A percentile compares a stretch with the other conserved stretches of the same genome.
Conservation (phyloP, 192 early-diverging fungal genomes). For the Cetraspora pellucida region DNA sequence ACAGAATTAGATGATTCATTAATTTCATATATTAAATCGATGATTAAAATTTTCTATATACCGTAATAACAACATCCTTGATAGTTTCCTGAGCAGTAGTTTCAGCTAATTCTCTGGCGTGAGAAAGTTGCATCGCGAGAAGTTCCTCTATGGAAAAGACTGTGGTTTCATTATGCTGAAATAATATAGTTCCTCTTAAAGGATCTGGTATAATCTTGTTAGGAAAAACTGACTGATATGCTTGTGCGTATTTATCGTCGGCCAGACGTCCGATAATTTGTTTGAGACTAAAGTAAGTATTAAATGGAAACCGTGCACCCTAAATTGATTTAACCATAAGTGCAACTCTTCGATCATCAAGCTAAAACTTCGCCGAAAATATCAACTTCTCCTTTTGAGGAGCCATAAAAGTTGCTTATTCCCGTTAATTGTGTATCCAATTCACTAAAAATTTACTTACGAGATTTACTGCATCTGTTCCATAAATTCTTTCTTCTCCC, state of each 20-base stretch:
- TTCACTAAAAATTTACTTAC: slow-evolving; percentile 41
- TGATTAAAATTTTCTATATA: slow-evolving; percentile 40
- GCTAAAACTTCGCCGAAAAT: too few species aligned
- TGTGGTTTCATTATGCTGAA: slow-evolving; percentile 61
- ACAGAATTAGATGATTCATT: not conserved
- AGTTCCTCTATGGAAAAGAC: slow-evolving; percentile 82
- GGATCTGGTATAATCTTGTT: slow-evolving; percentile 78
- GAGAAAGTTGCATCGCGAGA: slow-evolving; percentile 89
- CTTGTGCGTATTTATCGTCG: slow-evolving; percentile 67
- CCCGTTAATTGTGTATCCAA: not conserved
- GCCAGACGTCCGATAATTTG: slow-evolving; percentile 78
- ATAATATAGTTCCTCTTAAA: slow-evolving; percentile 66
- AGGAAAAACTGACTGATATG: slow-evolving; percentile 75
- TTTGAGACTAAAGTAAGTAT: slow-evolving; percentile 84
- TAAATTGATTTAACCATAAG: slow-evolving; percentile 39
- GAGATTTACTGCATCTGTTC: slow-evolving; percentile 80
- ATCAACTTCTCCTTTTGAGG: too few species aligned
- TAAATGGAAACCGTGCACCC: slow-evolving; percentile 80
- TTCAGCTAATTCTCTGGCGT: slow-evolving; percentile 85
- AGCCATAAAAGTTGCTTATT: not conserved
- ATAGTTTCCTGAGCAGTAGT: slow-evolving; percentile 73
- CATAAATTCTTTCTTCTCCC: slow-evolving; percentile 83
- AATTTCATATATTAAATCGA: too few species aligned
- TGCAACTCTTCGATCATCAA: not conserved
- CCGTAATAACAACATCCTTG: slow-evolving; percentile 90